Base-by-base conservation (phyloP, 2,329 filamentous ascomycete species). In the Curvularia spicifera region DNA sequence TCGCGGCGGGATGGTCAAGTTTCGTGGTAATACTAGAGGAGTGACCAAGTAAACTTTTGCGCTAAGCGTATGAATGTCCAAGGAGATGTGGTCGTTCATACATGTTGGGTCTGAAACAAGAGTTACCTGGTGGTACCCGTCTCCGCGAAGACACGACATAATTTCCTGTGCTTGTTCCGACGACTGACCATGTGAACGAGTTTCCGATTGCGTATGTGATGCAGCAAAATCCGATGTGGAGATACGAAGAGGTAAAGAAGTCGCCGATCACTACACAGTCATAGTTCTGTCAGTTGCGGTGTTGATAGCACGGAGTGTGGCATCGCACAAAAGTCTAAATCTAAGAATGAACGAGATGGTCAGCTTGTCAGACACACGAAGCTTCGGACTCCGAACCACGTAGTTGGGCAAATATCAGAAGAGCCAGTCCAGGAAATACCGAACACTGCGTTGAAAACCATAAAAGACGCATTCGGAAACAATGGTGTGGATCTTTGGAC, bases 1-100 rank as follows among this genome's bases (percentile, higher is more conserved):
- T 18, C 15, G 70, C 69, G 24, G 63, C 60, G 13, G 72, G 70
- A 1, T 74, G 67, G 70, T 67, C 71, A 3, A 74, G 61, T 45
- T 69, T 60, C 39, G 60, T 68, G 8, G 57, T 72, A 22, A 49
- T 22, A 33, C 33, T 53, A 13, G 55, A 55, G 26, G 18, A 54
- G 31, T 54, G 24, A 43, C 9, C 5, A 10, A 43, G 12, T 15
- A 26, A 43, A 13, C 7, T 15, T 43, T 8, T 26, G 22, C 22
- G 13, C 24, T 26, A n/a, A 5, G 22, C 24, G 40, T 35, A 5
- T 15, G 3, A 35, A 35, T 6, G 13, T 35, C 33, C 33, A 12
- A n/a, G 33, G 13, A 35, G 33, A 5, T n/a, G 33, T 26, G 22
- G 40, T n/a, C 40, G 8, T 43, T 22, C 13, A 12, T 43, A 24